phyloP scores from a whole-genome alignment of 139 green algal species.

The Volvox africanus region DNA sequence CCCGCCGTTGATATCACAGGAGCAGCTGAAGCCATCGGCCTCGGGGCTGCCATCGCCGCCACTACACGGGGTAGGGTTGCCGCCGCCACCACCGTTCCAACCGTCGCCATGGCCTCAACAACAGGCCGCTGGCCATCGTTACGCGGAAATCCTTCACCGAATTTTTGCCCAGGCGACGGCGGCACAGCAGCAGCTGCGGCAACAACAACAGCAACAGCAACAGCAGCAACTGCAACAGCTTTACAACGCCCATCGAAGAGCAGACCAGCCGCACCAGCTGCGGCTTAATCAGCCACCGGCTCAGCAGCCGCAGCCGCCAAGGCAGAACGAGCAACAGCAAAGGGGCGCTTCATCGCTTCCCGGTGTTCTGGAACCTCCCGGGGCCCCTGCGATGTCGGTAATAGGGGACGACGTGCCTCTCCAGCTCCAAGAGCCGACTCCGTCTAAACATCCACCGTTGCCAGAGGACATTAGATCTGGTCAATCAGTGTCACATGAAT shows the following conservation, averaged over 20 bases:
- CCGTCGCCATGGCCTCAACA: not conserved
- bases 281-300: not conserved
- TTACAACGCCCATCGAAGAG: not conserved
- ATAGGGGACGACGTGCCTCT: no score
- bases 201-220: conserved; percentile 8
- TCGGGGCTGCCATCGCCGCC: not conserved
- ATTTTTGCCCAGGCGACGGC: not conserved
- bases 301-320: not conserved
- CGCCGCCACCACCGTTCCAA: not conserved
- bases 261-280: not conserved
- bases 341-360: not conserved
- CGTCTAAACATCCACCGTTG: no score
- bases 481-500: no score
- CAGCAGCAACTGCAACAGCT: conserved; percentile 17
- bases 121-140: not conserved
- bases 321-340: not conserved
- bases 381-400: no score
- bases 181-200: not conserved
- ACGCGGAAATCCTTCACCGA: conserved; percentile 5
- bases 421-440: no score
- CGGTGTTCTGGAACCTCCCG: no score
- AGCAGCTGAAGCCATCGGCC: not conserved
- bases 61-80: no score
- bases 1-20: not conserved
- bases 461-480: no score